These are phyloP conservation scores for Wickerhamiella galacta DNA, from an alignment of 805 yeast genomes.

Conservation along the genomic window DNA sequence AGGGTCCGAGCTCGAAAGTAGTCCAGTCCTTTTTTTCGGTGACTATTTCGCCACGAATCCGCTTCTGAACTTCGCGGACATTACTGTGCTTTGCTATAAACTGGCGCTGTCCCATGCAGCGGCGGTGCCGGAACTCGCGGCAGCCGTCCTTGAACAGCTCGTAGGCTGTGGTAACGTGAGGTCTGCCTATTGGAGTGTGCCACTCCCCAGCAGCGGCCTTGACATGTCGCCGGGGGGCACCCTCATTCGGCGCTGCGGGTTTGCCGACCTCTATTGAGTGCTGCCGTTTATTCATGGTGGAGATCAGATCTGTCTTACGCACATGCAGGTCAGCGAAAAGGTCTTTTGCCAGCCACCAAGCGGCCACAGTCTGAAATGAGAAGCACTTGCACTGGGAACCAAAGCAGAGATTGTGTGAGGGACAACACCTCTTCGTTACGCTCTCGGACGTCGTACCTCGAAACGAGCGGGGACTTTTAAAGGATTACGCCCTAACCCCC, in stretches of 20 bases:
- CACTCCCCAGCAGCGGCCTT: constrained; percentile 25
- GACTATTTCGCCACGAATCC: constrained; percentile 56
- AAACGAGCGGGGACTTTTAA: too few species aligned
- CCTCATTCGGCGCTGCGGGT: constrained; percentile 20
- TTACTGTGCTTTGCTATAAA: constrained; percentile 59
- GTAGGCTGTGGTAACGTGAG: constrained; percentile 39
- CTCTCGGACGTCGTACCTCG: too few species aligned
- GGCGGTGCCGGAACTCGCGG: constrained; percentile 33
- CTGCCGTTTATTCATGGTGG: too few species aligned
- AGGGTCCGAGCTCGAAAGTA: constrained; percentile 62
- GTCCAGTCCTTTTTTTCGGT: constrained; percentile 76
- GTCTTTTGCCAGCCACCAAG: too few species aligned
- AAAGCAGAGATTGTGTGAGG: too few species aligned
- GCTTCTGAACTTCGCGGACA: constrained; percentile 52
- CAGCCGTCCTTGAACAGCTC: constrained; percentile 53
- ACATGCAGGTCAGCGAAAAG: too few species aligned
- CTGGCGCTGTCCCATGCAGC: constrained; percentile 65
- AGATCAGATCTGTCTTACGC: too few species aligned
- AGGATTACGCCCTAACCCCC: too few species aligned
- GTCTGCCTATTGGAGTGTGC: constrained; percentile 45
- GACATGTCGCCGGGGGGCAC: constrained; percentile 22
- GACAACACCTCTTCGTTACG: too few species aligned
- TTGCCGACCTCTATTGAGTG: constrained; percentile 23
- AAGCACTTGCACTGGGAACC: too few species aligned
- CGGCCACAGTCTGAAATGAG: too few species aligned